A percentile compares a stretch with the other conserved stretches of the same genome.
Conservation (phyloP, 768 basidiomycete species). For the Phylloporus sp. region DNA sequence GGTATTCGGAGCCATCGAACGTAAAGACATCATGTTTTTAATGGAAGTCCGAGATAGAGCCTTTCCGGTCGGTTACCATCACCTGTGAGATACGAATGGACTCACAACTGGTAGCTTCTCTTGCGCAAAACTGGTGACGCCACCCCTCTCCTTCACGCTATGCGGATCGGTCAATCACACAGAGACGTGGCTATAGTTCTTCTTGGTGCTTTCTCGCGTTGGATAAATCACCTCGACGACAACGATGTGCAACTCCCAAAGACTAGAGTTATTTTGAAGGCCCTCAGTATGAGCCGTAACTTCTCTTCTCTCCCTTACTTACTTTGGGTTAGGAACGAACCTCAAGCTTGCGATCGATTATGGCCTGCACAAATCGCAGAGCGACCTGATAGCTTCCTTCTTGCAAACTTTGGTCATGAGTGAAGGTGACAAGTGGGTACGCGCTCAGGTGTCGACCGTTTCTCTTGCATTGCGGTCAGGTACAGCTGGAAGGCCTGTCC, state of each 20-base stretch:
- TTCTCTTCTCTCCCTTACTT: slow-evolving; percentile 70
- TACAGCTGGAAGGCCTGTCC: slow-evolving; percentile 67
- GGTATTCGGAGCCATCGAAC: slow-evolving; percentile 80
- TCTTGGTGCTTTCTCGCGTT: slow-evolving; percentile 86
- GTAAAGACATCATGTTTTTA: slow-evolving; percentile 73
- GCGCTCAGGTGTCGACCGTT: slow-evolving; percentile 60
- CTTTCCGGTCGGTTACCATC: slow-evolving; percentile 56
- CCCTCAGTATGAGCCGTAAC: slow-evolving; percentile 67
- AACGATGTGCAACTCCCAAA: slow-evolving; percentile 63
- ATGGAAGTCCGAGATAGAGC: slow-evolving; percentile 80
- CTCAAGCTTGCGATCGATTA: slow-evolving; percentile 91
- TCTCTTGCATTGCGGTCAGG: slow-evolving; percentile 66
- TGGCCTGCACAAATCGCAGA: slow-evolving; percentile 74
- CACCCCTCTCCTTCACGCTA: slow-evolving; percentile 88
- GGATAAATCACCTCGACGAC: slow-evolving; percentile 84
- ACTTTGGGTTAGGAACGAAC: slow-evolving; percentile 65
- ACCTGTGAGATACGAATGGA: background rate
- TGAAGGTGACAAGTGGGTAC: slow-evolving; percentile 91
- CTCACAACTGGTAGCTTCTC: slow-evolving; percentile 47
- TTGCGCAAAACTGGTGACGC: slow-evolving; percentile 81
- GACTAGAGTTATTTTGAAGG: slow-evolving; percentile 71
- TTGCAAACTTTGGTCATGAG: slow-evolving; percentile 95
- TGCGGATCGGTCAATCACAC: slow-evolving; percentile 71
- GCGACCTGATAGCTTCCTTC: slow-evolving; percentile 85
- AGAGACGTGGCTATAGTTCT: slow-evolving; percentile 83